These are phyloP conservation scores for Hypoxylon fuscum DNA, from an alignment of 495 filamentous ascomycete species.

Conservation along the genomic window DNA sequence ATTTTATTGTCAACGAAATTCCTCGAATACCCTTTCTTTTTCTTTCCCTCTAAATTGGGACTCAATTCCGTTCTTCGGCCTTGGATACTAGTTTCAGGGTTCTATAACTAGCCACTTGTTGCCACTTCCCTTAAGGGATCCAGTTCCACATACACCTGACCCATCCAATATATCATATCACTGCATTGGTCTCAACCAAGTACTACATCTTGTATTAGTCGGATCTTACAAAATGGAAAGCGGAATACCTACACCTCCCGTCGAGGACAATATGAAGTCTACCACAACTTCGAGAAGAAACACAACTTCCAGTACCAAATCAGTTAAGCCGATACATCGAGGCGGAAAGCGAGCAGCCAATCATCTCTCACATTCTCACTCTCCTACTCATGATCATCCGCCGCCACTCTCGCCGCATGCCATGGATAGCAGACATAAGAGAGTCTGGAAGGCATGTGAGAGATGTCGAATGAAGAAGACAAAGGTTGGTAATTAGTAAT, in stretches of 20 bases:
- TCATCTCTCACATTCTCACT: constrained; percentile 42
- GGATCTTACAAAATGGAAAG: constrained; percentile 51
- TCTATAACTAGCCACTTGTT: constrained; percentile 23
- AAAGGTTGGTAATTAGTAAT: constrained; percentile 59
- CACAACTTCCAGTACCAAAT: constrained; percentile 40
- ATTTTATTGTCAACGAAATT: constrained; percentile 27
- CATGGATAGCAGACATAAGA: constrained; percentile 64
- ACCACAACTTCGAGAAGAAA: constrained; percentile 34
- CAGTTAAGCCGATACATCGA: constrained; percentile 46
- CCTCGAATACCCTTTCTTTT: constrained; percentile 27
- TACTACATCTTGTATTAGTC: constrained; percentile 12
- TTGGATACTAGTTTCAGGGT: constrained; percentile 13
- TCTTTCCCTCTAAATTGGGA: constrained; percentile 11
- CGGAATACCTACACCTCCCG: constrained; percentile 56
- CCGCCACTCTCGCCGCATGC: constrained; percentile 42
- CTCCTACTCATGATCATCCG: constrained; percentile 47
- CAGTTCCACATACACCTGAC: constrained; percentile 28
- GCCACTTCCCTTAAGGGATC: constrained; percentile 1
- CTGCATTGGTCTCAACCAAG: constrained; percentile 13
- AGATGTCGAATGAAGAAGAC: constrained; percentile 77
- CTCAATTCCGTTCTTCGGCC: constrained; percentile 6
- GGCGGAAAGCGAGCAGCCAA: constrained; percentile 42
- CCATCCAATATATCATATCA: background rate
- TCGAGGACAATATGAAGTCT: constrained; percentile 52
- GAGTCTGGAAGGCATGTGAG: constrained; percentile 77